Percentiles rank a stretch among this genome's conserved stretches.
Evolutionary conservation across 2,329 filamentous ascomycete genomes (phyloP).

Genomic region (Calonectria pseudoreteaudii): DNA sequence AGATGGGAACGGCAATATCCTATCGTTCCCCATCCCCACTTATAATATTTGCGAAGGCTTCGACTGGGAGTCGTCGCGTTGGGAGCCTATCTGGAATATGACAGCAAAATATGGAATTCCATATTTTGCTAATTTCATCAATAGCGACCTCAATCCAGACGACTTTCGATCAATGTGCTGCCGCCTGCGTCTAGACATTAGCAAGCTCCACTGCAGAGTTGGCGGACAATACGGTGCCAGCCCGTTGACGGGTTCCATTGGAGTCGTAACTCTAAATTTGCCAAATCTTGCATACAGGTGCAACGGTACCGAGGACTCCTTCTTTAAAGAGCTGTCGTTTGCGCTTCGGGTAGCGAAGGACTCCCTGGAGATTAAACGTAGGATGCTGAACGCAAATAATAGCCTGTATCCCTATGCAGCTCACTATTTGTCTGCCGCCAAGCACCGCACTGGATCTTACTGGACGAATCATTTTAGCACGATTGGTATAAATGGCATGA

Average conservation of each 20-base stretch:
- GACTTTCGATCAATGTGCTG: slow-evolving; percentile 43
- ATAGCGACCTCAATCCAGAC: slow-evolving; percentile 39
- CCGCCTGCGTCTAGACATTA: slow-evolving; percentile 35
- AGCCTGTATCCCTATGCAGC: slow-evolving; percentile 36
- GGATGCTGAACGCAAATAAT: slow-evolving; percentile 29
- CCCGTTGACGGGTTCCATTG: slow-evolving; percentile 35
- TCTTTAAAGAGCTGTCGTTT: slow-evolving; percentile 22
- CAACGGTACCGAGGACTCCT: slow-evolving; percentile 10
- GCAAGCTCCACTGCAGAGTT: slow-evolving; percentile 39
- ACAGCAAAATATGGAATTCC: slow-evolving; percentile 41
- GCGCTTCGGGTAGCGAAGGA: slow-evolving; percentile 35
- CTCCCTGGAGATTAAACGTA: slow-evolving; percentile 38
- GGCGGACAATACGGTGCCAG: slow-evolving; percentile 39
- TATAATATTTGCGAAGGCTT: slow-evolving; percentile 39
- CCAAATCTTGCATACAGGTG: slow-evolving; percentile 38
- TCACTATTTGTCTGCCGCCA: slow-evolving; percentile 33
- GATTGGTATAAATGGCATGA: slow-evolving; percentile 38
- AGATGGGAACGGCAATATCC: slow-evolving; percentile 40
- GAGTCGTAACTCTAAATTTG: slow-evolving; percentile 37
- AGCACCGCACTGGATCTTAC: slow-evolving; percentile 37
- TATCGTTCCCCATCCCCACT: slow-evolving; percentile 39
- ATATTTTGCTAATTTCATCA: slow-evolving; percentile 42
- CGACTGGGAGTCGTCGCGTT: slow-evolving; percentile 40
- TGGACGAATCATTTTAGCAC: slow-evolving; percentile 44
- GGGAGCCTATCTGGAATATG: slow-evolving; percentile 41